Evolutionary conservation across 108 stramenopile species (phyloP).

Genomic region (Fragilariopsis cylindrus): DNA sequence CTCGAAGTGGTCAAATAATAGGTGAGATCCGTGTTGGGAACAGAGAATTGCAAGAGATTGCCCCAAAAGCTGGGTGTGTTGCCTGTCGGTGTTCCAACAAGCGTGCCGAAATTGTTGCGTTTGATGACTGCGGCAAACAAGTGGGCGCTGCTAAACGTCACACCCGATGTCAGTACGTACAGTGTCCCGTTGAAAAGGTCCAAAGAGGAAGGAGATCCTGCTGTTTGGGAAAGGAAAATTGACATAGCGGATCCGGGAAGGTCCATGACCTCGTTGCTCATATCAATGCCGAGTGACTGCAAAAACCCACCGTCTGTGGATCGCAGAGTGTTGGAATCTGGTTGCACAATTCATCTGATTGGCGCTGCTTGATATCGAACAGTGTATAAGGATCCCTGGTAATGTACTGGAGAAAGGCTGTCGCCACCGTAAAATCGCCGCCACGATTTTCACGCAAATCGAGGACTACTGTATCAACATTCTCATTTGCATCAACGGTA

Average conservation of each 20-base stretch:
- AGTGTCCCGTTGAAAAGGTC: not conserved
- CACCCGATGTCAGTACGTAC: not conserved
- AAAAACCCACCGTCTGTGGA: not conserved
- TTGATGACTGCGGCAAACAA: not conserved
- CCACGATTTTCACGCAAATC: slow-evolving; percentile 7
- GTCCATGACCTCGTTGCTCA: not conserved
- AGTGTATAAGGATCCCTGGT: not conserved
- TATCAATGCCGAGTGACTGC: not conserved
- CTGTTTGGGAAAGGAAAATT: not conserved
- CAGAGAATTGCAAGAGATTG: not conserved
- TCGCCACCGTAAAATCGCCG: not conserved
- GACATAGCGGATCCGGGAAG: slow-evolving; percentile 4
- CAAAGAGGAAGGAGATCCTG: not conserved
- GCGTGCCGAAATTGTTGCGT: slow-evolving; percentile 1
- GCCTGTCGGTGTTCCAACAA: slow-evolving; percentile 3
- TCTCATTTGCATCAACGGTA: not conserved
- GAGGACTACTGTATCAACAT: not conserved
- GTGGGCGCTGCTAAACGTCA: slow-evolving; percentile 7
- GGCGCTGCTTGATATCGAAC: slow-evolving; percentile 1
- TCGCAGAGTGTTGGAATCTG: not conserved
- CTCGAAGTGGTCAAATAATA: too few species aligned
- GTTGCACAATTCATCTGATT: not conserved
- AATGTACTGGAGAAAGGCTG: slow-evolving; percentile 1
- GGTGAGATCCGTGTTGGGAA: too few species aligned
- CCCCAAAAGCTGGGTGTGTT: not conserved